Evolutionary conservation across 306 rosid genomes (phyloP).

Genomic region (Quercus suber): DNA sequence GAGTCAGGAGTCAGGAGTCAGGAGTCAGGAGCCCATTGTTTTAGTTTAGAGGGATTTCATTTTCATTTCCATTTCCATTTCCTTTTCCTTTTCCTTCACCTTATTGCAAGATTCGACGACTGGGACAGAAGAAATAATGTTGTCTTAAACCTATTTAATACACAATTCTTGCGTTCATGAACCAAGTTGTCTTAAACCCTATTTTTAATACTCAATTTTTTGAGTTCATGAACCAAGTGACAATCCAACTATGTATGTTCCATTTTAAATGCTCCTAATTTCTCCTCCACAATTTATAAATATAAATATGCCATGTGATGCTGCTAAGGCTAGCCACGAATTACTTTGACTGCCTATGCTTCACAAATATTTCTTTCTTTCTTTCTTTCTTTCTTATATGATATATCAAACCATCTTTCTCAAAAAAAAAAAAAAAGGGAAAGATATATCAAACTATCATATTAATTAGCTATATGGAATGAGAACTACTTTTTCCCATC

Average conservation of each 20-base stretch:
- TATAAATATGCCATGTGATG: neutral
- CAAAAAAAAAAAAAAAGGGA: no score
- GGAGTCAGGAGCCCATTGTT: constrained; percentile 11
- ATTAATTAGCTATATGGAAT: neutral
- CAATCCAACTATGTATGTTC: neutral
- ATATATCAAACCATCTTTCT: neutral
- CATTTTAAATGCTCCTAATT: neutral
- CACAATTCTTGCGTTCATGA: constrained; percentile 3
- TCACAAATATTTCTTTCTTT: neutral
- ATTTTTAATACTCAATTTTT: no score
- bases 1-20: no score
- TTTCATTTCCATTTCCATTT: no score
- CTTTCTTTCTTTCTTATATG: neutral
- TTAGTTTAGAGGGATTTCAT: neutral
- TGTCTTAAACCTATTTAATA: neutral
- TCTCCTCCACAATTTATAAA: neutral
- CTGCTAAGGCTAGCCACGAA: neutral
- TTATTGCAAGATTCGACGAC: neutral
- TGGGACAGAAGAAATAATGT: neutral
- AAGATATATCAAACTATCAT: neutral
- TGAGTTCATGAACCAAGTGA: constrained; percentile 17
- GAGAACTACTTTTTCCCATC: neutral
- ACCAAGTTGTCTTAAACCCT: neutral
- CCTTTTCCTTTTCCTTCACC: neutral
- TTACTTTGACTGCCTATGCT: neutral